phyloP scores from a whole-genome alignment of 1,284 basidiomycete species.

The Ustilago loliicola region DNA sequence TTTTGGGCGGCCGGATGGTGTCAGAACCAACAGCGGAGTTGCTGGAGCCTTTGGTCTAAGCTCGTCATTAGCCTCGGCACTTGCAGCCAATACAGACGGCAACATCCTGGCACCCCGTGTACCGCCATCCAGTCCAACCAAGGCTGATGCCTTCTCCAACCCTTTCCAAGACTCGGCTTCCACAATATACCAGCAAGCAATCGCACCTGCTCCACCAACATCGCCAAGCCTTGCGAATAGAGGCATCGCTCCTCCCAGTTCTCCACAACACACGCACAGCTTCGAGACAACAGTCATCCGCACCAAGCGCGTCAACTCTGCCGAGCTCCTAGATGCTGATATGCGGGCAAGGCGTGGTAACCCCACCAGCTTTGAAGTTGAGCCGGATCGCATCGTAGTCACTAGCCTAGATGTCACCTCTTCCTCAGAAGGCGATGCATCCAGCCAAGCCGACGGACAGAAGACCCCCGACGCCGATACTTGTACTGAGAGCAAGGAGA shows the following conservation, averaged over 20 bases:
- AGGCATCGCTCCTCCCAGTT: constrained; percentile 21
- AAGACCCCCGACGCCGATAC: constrained; percentile 39
- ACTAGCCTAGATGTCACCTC: constrained; percentile 50
- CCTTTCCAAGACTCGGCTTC: constrained; percentile 20
- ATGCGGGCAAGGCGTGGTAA: constrained; percentile 35
- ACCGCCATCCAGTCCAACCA: constrained; percentile 50
- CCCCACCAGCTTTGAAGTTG: constrained; percentile 49
- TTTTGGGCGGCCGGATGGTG: constrained; percentile 14
- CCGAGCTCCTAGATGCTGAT: constrained; percentile 36
- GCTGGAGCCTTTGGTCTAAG: constrained; percentile 42
- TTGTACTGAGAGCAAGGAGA: constrained; percentile 28
- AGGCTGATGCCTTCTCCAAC: constrained; percentile 12
- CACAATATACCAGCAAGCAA: constrained; percentile 37
- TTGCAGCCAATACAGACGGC: constrained; percentile 12
- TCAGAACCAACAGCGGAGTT: constrained; percentile 32
- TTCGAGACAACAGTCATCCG: constrained; percentile 8
- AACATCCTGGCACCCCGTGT: constrained; percentile 30
- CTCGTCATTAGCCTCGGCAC: constrained; percentile 22
- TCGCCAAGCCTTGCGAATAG: constrained; percentile 27
- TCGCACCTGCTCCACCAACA: constrained; percentile 44
- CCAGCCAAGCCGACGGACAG: constrained; percentile 16
- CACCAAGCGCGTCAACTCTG: constrained; percentile 3
- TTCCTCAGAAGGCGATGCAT: constrained; percentile 31
- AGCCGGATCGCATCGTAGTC: constrained; percentile 52
- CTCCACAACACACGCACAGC: constrained; percentile 15